Evolutionary conservation across 495 filamentous ascomycete species (phyloP).

Genomic region (Aspergillus steynii): DNA sequence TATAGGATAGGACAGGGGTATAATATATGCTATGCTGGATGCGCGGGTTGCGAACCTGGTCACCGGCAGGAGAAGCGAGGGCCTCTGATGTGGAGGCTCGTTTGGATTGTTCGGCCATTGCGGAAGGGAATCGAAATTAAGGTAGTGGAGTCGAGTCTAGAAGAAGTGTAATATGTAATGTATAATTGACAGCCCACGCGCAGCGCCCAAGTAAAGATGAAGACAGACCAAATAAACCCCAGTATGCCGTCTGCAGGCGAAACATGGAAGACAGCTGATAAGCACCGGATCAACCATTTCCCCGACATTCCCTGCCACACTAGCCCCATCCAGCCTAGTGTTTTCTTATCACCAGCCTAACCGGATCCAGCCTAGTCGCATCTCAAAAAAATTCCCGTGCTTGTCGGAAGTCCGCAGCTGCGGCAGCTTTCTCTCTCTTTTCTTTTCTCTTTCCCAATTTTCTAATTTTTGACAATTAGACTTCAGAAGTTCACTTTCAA

Average conservation of each 20-base stretch:
- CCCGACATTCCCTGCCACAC: slow-evolving; percentile 7
- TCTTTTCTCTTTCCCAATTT: slow-evolving; percentile 6
- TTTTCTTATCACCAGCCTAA: slow-evolving; percentile 30
- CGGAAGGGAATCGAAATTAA: neutral
- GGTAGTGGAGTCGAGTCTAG: too few relatives aligned
- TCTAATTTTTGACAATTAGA: neutral
- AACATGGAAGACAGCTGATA: neutral
- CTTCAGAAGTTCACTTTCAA: slow-evolving; percentile 10
- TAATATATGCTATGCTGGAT: too few relatives aligned
- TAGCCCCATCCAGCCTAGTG: slow-evolving; percentile 19
- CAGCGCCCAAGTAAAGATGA: too few relatives aligned
- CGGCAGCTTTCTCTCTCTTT: slow-evolving; percentile 9
- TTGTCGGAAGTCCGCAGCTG: slow-evolving; percentile 4
- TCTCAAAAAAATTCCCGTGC: slow-evolving; percentile 47
- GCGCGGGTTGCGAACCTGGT: slow-evolving; percentile 1
- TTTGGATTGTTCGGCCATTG: slow-evolving; percentile 2
- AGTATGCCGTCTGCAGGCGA: too few relatives aligned
- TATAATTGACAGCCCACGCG: too few relatives aligned
- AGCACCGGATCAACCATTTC: slow-evolving; percentile 29
- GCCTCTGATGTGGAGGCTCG: slow-evolving; percentile 2
- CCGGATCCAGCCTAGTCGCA: slow-evolving; percentile 25
- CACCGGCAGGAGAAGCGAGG: slow-evolving; percentile 5
- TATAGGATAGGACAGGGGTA: too few relatives aligned
- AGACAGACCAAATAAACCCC: too few relatives aligned
- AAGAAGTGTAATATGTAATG: too few relatives aligned